phyloP scores from a whole-genome alignment of 169 alveolate species.

The Plasmodium vivax region DNA sequence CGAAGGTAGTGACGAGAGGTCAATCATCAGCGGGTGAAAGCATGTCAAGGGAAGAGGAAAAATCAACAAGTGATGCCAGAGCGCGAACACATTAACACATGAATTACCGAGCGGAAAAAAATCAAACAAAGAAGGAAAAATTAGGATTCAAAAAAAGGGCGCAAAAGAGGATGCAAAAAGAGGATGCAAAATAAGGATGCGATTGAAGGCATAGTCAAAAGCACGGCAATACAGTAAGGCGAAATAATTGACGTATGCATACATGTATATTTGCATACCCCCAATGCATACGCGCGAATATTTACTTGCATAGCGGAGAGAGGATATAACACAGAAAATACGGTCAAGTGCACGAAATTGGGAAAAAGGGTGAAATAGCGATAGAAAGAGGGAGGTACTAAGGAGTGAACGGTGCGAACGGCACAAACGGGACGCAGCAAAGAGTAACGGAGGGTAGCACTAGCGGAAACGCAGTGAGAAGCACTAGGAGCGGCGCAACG shows the following conservation, averaged over 20 bases:
- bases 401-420: neutral
- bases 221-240: neutral
- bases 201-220: neutral
- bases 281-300: neutral
- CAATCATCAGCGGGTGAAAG: neutral
- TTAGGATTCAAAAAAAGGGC: neutral
- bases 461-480: neutral
- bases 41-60: neutral
- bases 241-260: neutral
- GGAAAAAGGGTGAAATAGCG: slow-evolving; percentile 11
- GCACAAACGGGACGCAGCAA: neutral
- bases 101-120: neutral
- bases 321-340: neutral
- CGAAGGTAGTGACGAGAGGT: neutral
- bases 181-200: neutral
- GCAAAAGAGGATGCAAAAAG: neutral
- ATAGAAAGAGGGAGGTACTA: neutral
- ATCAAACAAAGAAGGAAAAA: neutral
- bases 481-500: neutral
- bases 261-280: neutral
- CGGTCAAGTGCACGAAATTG: neutral
- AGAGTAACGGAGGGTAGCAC: neutral
- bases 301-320: neutral
- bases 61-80: neutral
- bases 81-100: neutral